Conservation (phyloP, 2,329 filamentous ascomycete species). For the Dendryphion nanum region DNA sequence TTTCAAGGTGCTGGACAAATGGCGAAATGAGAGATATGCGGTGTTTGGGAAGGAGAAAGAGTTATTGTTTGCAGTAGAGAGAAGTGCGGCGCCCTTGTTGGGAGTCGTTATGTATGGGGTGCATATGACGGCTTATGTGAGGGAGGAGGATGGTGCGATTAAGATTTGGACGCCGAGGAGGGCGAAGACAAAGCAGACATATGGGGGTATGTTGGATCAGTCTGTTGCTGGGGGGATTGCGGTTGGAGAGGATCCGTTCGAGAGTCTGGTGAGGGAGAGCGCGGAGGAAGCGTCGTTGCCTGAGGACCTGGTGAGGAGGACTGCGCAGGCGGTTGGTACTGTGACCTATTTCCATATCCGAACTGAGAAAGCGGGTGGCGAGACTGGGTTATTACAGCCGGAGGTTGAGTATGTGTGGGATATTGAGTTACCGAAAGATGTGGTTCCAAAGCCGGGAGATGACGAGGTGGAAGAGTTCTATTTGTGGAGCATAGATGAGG, state of each 20-base stretch:
- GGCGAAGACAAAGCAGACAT: constrained; percentile 77
- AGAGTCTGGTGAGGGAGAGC: constrained; percentile 80
- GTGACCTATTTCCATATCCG: constrained; percentile 86
- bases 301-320: constrained; percentile 63
- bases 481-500: constrained; percentile 73
- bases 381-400: constrained; percentile 79
- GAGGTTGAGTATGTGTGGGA: constrained; percentile 93
- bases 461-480: constrained; percentile 85
- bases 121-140: constrained; percentile 41
- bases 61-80: constrained; percentile 43
- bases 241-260: constrained; percentile 75
- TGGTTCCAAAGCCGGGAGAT: constrained; percentile 75
- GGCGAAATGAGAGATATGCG: constrained; percentile 44
- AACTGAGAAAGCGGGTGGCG: constrained; percentile 72
- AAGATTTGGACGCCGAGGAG: constrained; percentile 84
- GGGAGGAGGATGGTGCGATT: constrained; percentile 53
- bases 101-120: constrained; percentile 46
- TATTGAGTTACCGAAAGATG: constrained; percentile 67
- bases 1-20: constrained; percentile 66
- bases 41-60: constrained; percentile 41
- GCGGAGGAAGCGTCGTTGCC: constrained; percentile 85
- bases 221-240: constrained; percentile 85
- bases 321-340: constrained; percentile 61
- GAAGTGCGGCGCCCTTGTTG: constrained; percentile 42
- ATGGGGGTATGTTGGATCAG: constrained; percentile 90